Base-by-base conservation (phyloP, 2,329 filamentous ascomycete species). In the Bimuria novae-zelandiae region DNA sequence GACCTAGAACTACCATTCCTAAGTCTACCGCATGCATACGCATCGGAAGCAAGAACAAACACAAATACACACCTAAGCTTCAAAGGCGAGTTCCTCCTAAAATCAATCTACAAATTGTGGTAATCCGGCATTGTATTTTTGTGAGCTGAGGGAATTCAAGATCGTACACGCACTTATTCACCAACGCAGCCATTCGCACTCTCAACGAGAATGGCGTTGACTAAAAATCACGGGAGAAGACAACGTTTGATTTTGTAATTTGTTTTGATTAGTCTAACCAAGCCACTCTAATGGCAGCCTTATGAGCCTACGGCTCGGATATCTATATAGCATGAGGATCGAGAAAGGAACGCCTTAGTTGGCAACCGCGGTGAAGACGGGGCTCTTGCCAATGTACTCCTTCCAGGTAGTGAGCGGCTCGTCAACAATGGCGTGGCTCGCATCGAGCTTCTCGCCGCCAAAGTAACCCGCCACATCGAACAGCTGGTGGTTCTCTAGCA, bases 331-430 rank as follows among this genome's bases (percentile, higher is more conserved):
- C 27, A 17, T 25, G n/a, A 7, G 14, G 14, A 16, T 36, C 11
- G 2, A 19, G 19, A 29, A 10, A 36, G 21, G 11, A 35, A 19
- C 25, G 21, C 7, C 4, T 32, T 43, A 43, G 32, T 51, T 51
- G n/a, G 27, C 25, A 11, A 51, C 40, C 4, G 37, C 17, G 14
- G 49, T 16, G 23, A 52, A 52, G 16, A 44, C 42, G 2, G 49
- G 49, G 42, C 42, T 45, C 32, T 47, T 47, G 16, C 8, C 3
- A 30, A 52, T 52, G 37, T 52, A 52, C 33, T 52, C 25, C 49
- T 52, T 52, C 49, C 49, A 52, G 7, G 49, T 52, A 7, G 49
- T 52, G 23, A 52, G 17, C n/a, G 49, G 49, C 49, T 52, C 49
- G 7, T 46, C 49, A 16, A 52, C 49, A 29, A 52, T 52, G 17